A percentile compares a stretch with the other conserved stretches of the same genome.
phyloP scores from a whole-genome alignment of 2,329 filamentous ascomycete species.

The Fusarium odoratissimum region DNA sequence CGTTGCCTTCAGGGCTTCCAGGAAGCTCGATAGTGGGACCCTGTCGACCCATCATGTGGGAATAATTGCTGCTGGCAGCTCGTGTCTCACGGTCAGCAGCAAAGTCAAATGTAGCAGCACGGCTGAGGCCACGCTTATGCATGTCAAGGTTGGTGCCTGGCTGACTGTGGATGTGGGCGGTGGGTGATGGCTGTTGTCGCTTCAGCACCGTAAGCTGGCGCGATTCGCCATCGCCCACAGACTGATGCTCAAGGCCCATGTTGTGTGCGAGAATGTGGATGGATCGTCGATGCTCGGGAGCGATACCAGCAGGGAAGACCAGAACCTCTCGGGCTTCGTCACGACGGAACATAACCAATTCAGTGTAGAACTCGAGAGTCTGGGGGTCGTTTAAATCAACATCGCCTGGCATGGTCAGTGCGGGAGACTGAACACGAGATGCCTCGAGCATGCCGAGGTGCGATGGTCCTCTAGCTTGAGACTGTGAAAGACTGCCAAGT shows the following conservation, averaged over 20 bases:
- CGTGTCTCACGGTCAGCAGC: slow-evolving; percentile 80
- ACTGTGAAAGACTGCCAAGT: slow-evolving; percentile 72
- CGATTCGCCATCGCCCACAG: slow-evolving; percentile 86
- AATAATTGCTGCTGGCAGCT: slow-evolving; percentile 73
- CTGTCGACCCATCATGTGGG: slow-evolving; percentile 80
- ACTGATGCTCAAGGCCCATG: slow-evolving; percentile 91
- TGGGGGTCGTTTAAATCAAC: slow-evolving; percentile 92
- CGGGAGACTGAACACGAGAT: slow-evolving; percentile 7
- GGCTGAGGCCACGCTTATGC: slow-evolving; percentile 85
- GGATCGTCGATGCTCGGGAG: slow-evolving; percentile 85
- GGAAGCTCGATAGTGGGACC: slow-evolving; percentile 88
- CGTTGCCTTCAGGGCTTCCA: slow-evolving; percentile 75
- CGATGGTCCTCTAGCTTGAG: slow-evolving; percentile 63
- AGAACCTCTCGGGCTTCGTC: slow-evolving; percentile 81
- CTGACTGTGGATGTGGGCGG: slow-evolving; percentile 66
- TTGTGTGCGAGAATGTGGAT: slow-evolving; percentile 96
- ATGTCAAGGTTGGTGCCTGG: slow-evolving; percentile 78
- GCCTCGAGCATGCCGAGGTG: slow-evolving; percentile 57
- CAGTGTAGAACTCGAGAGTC: slow-evolving; percentile 88
- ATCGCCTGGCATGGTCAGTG: slow-evolving; percentile 59
- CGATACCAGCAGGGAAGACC: slow-evolving; percentile 83
- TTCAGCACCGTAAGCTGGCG: slow-evolving; percentile 93
- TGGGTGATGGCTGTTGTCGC: slow-evolving; percentile 64
- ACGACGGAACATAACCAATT: slow-evolving; percentile 89
- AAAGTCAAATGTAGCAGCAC: slow-evolving; percentile 97